Evolutionary conservation across 2,329 filamentous ascomycete genomes (phyloP).

Genomic region (Didymella sp.): DNA sequence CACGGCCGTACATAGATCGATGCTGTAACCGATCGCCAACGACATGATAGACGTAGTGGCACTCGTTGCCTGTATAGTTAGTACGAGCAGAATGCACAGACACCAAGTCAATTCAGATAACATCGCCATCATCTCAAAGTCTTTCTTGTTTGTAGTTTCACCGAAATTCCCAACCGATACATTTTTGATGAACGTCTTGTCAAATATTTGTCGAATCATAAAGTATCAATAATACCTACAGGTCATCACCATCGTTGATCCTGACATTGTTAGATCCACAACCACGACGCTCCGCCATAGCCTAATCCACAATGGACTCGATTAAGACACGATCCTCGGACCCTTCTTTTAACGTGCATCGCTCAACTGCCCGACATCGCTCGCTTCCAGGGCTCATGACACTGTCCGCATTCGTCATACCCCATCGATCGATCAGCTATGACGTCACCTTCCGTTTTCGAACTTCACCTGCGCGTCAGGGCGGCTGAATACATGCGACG

Average conservation of each 20-base stretch:
- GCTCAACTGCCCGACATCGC: conserved; percentile 14
- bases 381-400: conserved; percentile 1
- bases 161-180: not conserved
- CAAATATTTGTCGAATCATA: conserved; percentile 1
- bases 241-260: conserved; percentile 3
- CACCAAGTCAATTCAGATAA: not conserved
- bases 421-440: conserved; percentile 9
- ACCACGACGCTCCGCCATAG: conserved; percentile 7
- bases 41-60: conserved; percentile 8
- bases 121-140: not conserved
- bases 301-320: not conserved
- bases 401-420: conserved; percentile 9
- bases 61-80: conserved; percentile 13
- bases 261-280: conserved; percentile 11
- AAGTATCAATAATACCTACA: conserved; percentile 4
- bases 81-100: conserved; percentile 10
- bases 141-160: not conserved
- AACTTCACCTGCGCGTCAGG: not conserved
- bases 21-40: conserved; percentile 18
- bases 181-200: not conserved
- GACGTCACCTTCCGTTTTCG: conserved; percentile 3
- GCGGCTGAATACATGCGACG: not conserved
- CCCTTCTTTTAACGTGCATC: conserved; percentile 7
- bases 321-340: conserved; percentile 6
- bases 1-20: conserved; percentile 18